Conservation (phyloP, 805 yeast species). For the Kluyveromyces aestuarii region DNA sequence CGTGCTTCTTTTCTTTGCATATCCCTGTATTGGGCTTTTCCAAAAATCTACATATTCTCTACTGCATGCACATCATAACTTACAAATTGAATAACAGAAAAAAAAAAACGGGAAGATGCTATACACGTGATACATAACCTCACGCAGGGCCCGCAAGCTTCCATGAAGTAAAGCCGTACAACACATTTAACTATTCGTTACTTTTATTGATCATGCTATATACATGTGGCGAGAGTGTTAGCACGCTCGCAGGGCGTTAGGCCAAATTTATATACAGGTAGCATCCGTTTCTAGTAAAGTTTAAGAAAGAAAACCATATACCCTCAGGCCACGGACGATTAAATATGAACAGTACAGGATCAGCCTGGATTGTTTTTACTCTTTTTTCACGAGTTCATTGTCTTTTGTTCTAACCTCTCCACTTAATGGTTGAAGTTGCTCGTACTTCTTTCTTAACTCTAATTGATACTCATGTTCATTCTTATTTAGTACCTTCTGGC, state of each 20-base stretch:
- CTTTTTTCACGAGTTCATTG: conserved; percentile 19
- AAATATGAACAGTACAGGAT: too few relatives aligned
- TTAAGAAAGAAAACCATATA: neutral
- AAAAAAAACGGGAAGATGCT: too few relatives aligned
- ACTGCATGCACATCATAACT: neutral
- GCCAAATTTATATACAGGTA: neutral
- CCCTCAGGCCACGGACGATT: neutral
- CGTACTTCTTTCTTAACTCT: conserved; percentile 47
- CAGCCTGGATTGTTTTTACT: neutral
- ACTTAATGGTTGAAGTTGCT: conserved; percentile 52
- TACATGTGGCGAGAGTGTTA: neutral
- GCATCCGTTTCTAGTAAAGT: neutral
- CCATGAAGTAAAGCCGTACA: too few relatives aligned
- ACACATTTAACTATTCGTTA: too few relatives aligned
- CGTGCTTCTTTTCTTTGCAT: neutral
- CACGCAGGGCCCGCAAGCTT: too few relatives aligned
- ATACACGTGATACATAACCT: neutral
- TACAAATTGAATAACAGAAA: too few relatives aligned
- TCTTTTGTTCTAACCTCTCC: conserved; percentile 41
- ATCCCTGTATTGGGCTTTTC: neutral
- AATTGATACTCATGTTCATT: conserved; percentile 60
- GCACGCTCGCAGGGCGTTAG: neutral
- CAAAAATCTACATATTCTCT: neutral
- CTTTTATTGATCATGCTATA: too few relatives aligned
- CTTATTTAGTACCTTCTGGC: conserved; percentile 43